Conservation (phyloP, 345 rosid genomes). For the Salix caprea region DNA sequence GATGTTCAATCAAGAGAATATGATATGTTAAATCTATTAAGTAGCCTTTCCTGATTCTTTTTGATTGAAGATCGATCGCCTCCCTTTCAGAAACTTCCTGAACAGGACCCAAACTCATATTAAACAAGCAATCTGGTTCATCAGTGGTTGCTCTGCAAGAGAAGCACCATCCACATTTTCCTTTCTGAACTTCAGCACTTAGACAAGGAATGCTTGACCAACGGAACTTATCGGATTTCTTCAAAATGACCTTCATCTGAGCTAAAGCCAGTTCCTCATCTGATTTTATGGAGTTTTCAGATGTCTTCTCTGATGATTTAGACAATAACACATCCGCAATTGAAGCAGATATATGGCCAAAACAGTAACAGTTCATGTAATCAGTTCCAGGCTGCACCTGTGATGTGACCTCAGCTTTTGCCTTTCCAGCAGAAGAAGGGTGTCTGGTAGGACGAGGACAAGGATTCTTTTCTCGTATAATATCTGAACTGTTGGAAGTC, state of each 20-base stretch:
- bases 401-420: constrained; percentile 25
- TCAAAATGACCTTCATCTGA: constrained; percentile 76
- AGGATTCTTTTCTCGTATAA: constrained; percentile 26
- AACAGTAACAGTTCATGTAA: constrained; percentile 65
- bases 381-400: constrained; percentile 33
- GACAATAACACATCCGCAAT: constrained; percentile 59
- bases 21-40: constrained; percentile 46
- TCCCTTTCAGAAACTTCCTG: constrained; percentile 42
- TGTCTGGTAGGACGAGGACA: constrained; percentile 26
- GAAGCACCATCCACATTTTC: constrained; percentile 97
- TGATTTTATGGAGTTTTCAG: constrained; percentile 35
- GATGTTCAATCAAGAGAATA: constrained; percentile 62
- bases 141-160: constrained; percentile 53
- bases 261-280: constrained; percentile 62
- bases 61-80: constrained; percentile 33
- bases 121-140: constrained; percentile 65
- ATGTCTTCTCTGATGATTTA: constrained; percentile 44
- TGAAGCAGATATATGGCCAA: constrained; percentile 64
- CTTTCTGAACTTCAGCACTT: constrained; percentile 46
- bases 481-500: constrained; percentile 35
- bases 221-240: constrained; percentile 48
- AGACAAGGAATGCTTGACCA: constrained; percentile 52
- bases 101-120: constrained; percentile 44
- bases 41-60: constrained; percentile 43
- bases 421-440: constrained; percentile 24